Evolutionary conservation across 768 basidiomycete genomes (phyloP), one percentile per base, ranked within the genome.

Genomic region (Psilocybe cubensis): DNA sequence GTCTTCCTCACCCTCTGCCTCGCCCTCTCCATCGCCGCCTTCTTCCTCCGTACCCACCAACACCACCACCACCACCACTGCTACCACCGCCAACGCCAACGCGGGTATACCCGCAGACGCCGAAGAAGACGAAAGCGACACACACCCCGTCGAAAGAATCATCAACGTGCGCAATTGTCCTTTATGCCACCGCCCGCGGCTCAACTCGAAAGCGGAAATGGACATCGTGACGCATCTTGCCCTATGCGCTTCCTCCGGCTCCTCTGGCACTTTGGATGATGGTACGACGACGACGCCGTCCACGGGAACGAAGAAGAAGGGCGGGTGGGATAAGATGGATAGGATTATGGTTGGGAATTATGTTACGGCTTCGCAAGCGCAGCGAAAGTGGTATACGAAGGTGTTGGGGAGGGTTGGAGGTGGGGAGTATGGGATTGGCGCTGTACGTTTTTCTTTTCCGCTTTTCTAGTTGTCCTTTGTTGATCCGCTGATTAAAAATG

Each of bases 221-320:
- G 96, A 97, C 69, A 97, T 98, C 66, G 79, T 99, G 51, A 98
- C 97, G 21, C 96, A 99, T 71, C 74, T 99, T n/a, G 97, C 95
- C 1, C 85, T 98, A 9, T 99, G 96, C 65, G 95, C 97, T 9
- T 92, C 89, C 61, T n/a, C n/a, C n/a, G n/a, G n/a, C n/a, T n/a
- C n/a, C n/a, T n/a, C n/a, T n/a, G n/a, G n/a, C n/a, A n/a, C n/a
- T n/a, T n/a, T n/a, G n/a, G n/a, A n/a, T n/a, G n/a, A n/a, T n/a
- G n/a, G n/a, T n/a, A n/a, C n/a, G n/a, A n/a, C n/a, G n/a, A n/a
- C n/a, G n/a, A n/a, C n/a, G n/a, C n/a, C n/a, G n/a, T n/a, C n/a
- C n/a, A n/a, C n/a, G n/a, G n/a, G n/a, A n/a, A n/a, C n/a, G n/a
- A n/a, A n/a, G n/a, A n/a, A n/a, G n/a, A n/a, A n/a, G n/a, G 84